Evolutionary conservation across 352 stramenopile species (phyloP).

Genomic region (Lagenidium giganteum): DNA sequence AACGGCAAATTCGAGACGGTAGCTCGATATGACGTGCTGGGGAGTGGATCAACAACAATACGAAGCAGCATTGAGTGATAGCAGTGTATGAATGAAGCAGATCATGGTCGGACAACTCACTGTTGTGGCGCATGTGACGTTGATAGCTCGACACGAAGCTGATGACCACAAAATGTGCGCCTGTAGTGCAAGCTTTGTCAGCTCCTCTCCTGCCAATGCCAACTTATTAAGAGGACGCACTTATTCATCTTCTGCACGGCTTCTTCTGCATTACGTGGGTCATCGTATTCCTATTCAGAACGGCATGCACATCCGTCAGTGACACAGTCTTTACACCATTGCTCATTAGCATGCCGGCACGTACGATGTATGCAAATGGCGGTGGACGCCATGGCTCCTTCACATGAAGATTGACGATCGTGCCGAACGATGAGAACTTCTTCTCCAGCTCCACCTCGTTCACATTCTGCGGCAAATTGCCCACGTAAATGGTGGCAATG

Average conservation of each 20-base stretch:
- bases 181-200: constrained; percentile 26
- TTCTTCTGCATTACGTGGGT: constrained; percentile 44
- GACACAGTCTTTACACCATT: background rate
- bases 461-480: constrained; percentile 53
- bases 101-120: background rate
- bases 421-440: constrained; percentile 47
- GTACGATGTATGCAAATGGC: constrained; percentile 60
- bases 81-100: constrained; percentile 2
- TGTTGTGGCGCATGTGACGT: constrained; percentile 20
- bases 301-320: background rate
- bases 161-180: constrained; percentile 26
- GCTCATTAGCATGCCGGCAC: constrained; percentile 5
- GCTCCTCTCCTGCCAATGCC: constrained; percentile 20
- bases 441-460: constrained; percentile 51
- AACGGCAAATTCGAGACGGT: constrained; percentile 34
- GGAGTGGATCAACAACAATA: constrained; percentile 7
- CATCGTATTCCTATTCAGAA: constrained; percentile 42
- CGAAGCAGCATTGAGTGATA: constrained; percentile 1
- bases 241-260: constrained; percentile 55
- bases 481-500: constrained; percentile 41
- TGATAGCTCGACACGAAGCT: constrained; percentile 54
- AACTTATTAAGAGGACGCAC: constrained; percentile 14
- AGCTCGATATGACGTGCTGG: constrained; percentile 51
- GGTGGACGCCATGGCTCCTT: constrained; percentile 46
- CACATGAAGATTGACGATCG: constrained; percentile 32